These are phyloP conservation scores for Combretum micranthum DNA, from an alignment of 345 rosid species.

Conservation along the genomic window DNA sequence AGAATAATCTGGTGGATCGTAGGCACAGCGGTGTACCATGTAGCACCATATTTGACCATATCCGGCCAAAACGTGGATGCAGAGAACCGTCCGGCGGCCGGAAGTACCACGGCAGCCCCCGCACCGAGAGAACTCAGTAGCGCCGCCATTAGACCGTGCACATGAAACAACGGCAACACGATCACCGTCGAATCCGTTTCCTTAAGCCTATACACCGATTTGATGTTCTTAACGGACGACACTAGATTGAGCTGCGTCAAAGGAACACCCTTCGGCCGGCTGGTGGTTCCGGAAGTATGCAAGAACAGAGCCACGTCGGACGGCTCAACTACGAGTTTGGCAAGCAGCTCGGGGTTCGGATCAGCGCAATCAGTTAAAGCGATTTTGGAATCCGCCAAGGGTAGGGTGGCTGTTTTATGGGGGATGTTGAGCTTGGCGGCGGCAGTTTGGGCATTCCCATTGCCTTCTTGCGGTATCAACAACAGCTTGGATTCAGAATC, in stretches of 20 bases:
- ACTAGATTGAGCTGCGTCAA: slow-evolving; percentile 58
- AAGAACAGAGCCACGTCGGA: slow-evolving; percentile 61
- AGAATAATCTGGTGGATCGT: slow-evolving; percentile 86
- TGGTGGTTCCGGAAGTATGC: slow-evolving; percentile 75
- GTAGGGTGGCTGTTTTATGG: slow-evolving; percentile 32
- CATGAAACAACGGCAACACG: slow-evolving; percentile 80
- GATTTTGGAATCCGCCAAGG: slow-evolving; percentile 19
- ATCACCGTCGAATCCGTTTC: slow-evolving; percentile 78
- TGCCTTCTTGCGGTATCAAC: slow-evolving; percentile 28
- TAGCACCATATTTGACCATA: slow-evolving; percentile 57
- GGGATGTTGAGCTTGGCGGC: slow-evolving; percentile 47
- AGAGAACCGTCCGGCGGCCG: slow-evolving; percentile 76
- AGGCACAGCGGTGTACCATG: slow-evolving; percentile 96
- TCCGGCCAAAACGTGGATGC: slow-evolving; percentile 80
- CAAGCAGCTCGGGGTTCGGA: slow-evolving; percentile 11
- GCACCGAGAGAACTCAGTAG: slow-evolving; percentile 63
- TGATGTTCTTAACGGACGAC: slow-evolving; percentile 50
- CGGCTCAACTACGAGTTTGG: slow-evolving; percentile 35
- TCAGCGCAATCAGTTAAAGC: slow-evolving; percentile 16
- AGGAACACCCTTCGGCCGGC: slow-evolving; percentile 84
- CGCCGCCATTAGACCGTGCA: slow-evolving; percentile 77
- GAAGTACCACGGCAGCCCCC: slow-evolving; percentile 75
- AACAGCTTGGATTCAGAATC: slow-evolving; percentile 65
- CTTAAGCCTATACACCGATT: slow-evolving; percentile 58
- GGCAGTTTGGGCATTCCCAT: slow-evolving; percentile 37